phyloP scores from a whole-genome alignment of 352 stramenopile genomes.

The Phytophthora ohioensis region DNA sequence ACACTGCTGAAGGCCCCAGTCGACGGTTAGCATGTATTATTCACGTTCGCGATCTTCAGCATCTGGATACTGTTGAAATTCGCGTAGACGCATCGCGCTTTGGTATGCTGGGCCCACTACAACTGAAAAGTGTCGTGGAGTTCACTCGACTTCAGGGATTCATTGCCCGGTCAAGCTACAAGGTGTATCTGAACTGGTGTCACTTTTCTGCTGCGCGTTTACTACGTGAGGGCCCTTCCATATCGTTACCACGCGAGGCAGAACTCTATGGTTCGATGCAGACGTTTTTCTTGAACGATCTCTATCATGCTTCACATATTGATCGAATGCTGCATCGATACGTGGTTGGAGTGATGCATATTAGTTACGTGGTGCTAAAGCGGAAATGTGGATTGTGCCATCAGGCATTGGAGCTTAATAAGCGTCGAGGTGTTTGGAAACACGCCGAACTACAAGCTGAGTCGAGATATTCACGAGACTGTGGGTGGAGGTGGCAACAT shows the following conservation, averaged over 20 bases:
- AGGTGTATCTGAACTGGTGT: slow-evolving; percentile 71
- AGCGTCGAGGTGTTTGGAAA: slow-evolving; percentile 51
- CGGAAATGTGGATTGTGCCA: slow-evolving; percentile 70
- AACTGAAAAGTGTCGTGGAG: slow-evolving; percentile 51
- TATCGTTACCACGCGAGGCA: slow-evolving; percentile 27
- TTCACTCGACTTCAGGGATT: slow-evolving; percentile 67
- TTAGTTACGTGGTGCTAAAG: slow-evolving; percentile 83
- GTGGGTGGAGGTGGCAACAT: slow-evolving; percentile 40
- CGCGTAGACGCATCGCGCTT: slow-evolving; percentile 57
- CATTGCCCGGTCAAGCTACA: slow-evolving; percentile 65
- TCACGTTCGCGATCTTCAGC: slow-evolving; percentile 53
- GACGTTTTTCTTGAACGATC: slow-evolving; percentile 48
- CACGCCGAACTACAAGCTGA: slow-evolving; percentile 26
- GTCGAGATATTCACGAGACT: slow-evolving; percentile 20
- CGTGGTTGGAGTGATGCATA: slow-evolving; percentile 71
- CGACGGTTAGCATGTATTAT: slow-evolving; percentile 39
- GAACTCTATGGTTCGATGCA: slow-evolving; percentile 53
- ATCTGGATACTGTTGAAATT: slow-evolving; percentile 58
- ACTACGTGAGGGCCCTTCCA: not conserved
- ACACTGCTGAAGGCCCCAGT: not conserved
- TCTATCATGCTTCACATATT: slow-evolving; percentile 50
- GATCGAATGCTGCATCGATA: slow-evolving; percentile 69
- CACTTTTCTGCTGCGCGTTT: slow-evolving; percentile 36
- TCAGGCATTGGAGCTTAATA: slow-evolving; percentile 52
- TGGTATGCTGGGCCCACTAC: slow-evolving; percentile 41